phyloP scores from a whole-genome alignment of 306 rosid genomes.

The Quercus agrifolia region DNA sequence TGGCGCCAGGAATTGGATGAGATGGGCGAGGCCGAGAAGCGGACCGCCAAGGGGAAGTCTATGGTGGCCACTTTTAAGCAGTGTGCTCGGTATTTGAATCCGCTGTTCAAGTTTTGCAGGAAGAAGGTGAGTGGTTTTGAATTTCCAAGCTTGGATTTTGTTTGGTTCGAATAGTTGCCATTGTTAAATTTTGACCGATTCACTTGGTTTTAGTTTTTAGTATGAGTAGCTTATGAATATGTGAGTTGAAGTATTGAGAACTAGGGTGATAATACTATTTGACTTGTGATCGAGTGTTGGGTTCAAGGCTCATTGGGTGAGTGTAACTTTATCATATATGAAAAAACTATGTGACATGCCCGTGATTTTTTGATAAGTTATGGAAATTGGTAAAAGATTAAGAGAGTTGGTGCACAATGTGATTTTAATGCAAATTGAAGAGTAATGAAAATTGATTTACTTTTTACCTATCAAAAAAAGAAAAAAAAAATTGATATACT shows the following conservation, averaged over 20 bases:
- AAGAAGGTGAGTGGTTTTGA: conserved; percentile 63
- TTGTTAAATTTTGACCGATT: not conserved
- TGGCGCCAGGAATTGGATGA: conserved; percentile 93
- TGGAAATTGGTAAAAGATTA: too few relatives aligned
- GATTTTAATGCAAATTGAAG: too few relatives aligned
- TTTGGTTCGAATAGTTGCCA: not conserved
- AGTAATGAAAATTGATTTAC: too few relatives aligned
- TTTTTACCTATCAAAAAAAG: too few relatives aligned
- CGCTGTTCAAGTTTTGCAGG: conserved; percentile 92
- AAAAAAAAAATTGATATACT: too few relatives aligned
- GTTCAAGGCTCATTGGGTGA: too few relatives aligned
- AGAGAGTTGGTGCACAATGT: too few relatives aligned
- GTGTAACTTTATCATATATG: not conserved
- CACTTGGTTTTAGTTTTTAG: not conserved
- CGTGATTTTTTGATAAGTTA: not conserved
- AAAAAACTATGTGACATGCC: not conserved
- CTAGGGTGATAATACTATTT: not conserved
- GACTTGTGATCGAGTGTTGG: too few relatives aligned
- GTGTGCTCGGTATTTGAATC: conserved; percentile 88
- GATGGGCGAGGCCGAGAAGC: conserved; percentile 71
- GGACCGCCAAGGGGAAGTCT: conserved; percentile 92
- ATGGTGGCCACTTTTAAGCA: conserved; percentile 98
- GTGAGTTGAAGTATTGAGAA: not conserved
- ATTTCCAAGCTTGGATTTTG: not conserved
- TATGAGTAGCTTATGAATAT: not conserved